phyloP scores from a whole-genome alignment of 768 basidiomycete species.

The Lentinula aciculospora region DNA sequence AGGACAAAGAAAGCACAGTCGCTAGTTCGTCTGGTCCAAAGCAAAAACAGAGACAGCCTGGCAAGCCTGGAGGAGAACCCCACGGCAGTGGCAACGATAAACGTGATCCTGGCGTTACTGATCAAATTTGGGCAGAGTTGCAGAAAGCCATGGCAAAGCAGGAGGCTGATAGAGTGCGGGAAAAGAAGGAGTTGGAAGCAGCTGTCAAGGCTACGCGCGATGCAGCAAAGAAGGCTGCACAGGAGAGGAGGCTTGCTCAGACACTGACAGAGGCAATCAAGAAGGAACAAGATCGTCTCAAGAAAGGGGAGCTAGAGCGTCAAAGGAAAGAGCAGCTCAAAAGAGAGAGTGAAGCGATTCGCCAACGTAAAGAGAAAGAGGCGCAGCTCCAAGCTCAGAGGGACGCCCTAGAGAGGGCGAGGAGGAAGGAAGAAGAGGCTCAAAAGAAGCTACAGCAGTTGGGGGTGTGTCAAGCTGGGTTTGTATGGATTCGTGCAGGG shows the following conservation, averaged over 20 bases:
- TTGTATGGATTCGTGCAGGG: conserved; percentile 32
- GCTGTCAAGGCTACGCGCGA: conserved; percentile 10
- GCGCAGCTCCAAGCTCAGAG: conserved; percentile 17
- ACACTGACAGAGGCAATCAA: conserved; percentile 13
- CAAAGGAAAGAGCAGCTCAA: conserved; percentile 17
- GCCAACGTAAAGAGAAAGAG: conserved; percentile 15
- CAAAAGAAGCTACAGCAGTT: conserved; percentile 31
- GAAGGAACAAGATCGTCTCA: conserved; percentile 9
- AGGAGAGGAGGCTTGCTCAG: conserved; percentile 8
- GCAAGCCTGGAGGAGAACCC: not conserved
- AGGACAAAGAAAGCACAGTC: not conserved
- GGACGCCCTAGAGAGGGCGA: conserved; percentile 13
- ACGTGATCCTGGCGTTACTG: conserved; percentile 44
- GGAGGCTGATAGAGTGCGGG: conserved; percentile 8
- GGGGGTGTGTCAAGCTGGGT: conserved; percentile 47
- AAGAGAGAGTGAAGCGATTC: conserved; percentile 13
- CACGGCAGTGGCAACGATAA: not conserved
- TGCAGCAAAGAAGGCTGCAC: conserved; percentile 15
- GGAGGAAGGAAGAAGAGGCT: conserved; percentile 11
- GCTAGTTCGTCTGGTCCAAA: not conserved
- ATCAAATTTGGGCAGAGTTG: conserved; percentile 38
- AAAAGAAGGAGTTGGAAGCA: conserved; percentile 11
- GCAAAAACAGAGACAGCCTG: conserved; percentile 1
- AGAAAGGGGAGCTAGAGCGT: conserved; percentile 13
- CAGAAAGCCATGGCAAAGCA: conserved; percentile 14